Evolutionary conservation across 345 rosid genomes (phyloP).

Genomic region (Passiflora organensis): DNA sequence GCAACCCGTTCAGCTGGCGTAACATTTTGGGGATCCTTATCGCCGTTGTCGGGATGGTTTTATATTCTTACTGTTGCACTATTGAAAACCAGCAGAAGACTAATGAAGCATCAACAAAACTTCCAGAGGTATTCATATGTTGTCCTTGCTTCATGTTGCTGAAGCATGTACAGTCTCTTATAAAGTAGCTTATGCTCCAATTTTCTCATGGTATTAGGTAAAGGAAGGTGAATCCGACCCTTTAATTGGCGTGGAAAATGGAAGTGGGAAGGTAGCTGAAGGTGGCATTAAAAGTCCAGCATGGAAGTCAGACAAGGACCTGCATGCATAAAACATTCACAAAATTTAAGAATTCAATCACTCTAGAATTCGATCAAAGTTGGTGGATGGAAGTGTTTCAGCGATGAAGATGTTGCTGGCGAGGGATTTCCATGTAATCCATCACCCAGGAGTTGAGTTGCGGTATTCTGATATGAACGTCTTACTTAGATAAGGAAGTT

Average conservation of each 20-base stretch:
- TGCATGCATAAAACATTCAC: slow-evolving; percentile 52
- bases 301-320: slow-evolving; percentile 90
- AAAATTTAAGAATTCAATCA: slow-evolving; percentile 12
- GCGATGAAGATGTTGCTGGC: slow-evolving; percentile 52
- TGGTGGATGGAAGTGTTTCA: slow-evolving; percentile 24
- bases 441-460: slow-evolving; percentile 8
- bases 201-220: slow-evolving; percentile 31
- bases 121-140: slow-evolving; percentile 57
- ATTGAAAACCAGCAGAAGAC: slow-evolving; percentile 81
- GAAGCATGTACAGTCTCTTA: not conserved
- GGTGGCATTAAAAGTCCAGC: slow-evolving; percentile 53
- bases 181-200: not conserved
- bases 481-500: slow-evolving; percentile 16
- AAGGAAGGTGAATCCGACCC: slow-evolving; percentile 87
- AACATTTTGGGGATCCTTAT: slow-evolving; percentile 87
- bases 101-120: slow-evolving; percentile 52
- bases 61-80: slow-evolving; percentile 83
- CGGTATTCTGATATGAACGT: slow-evolving; percentile 18
- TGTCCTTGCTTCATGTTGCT: not conserved
- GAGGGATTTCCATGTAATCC: slow-evolving; percentile 3
- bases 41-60: slow-evolving; percentile 90
- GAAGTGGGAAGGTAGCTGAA: slow-evolving; percentile 58
- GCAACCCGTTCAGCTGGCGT: slow-evolving; percentile 94
- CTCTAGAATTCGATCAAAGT: slow-evolving; percentile 15
- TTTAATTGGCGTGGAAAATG: slow-evolving; percentile 62